A percentile compares a stretch with the other conserved stretches of the same genome.
phyloP scores from a whole-genome alignment of 2,329 filamentous ascomycete species.

The Trichoderma cornu-damae region DNA sequence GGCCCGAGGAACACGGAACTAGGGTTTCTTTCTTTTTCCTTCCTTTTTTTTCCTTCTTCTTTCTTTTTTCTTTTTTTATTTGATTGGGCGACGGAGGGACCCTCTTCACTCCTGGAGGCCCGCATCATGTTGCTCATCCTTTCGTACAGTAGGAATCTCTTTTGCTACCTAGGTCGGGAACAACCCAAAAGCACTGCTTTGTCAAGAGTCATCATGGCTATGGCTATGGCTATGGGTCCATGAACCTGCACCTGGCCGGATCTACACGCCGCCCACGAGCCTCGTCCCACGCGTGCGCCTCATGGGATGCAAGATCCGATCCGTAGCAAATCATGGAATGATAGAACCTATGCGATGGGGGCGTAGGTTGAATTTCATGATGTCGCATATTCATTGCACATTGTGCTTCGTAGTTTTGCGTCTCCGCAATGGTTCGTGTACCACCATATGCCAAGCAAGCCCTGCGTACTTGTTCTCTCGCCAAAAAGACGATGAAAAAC shows the following conservation, averaged over 20 bases:
- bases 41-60: too few relatives aligned
- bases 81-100: too few relatives aligned
- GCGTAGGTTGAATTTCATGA: too few relatives aligned
- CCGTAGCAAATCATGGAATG: not conserved
- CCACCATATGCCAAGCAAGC: not conserved
- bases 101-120: too few relatives aligned
- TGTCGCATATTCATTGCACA: not conserved
- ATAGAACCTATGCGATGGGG: too few relatives aligned
- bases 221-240: not conserved
- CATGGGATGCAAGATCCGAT: not conserved
- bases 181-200: constrained; percentile 18
- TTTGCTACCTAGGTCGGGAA: constrained; percentile 11
- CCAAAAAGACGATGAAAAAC: not conserved
- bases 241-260: not conserved
- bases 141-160: constrained; percentile 12
- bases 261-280: not conserved
- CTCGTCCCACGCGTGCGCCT: not conserved
- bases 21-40: too few relatives aligned
- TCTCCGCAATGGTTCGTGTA: not conserved
- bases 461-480: too few relatives aligned
- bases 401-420: too few relatives aligned
- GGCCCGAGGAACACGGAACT: not conserved
- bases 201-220: not conserved
- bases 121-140: constrained; percentile 11
- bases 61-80: too few relatives aligned